A percentile compares a stretch with the other conserved stretches of the same genome.
Evolutionary conservation across 495 filamentous ascomycete genomes (phyloP).

Genomic region (Hypoxylon trugodes): DNA sequence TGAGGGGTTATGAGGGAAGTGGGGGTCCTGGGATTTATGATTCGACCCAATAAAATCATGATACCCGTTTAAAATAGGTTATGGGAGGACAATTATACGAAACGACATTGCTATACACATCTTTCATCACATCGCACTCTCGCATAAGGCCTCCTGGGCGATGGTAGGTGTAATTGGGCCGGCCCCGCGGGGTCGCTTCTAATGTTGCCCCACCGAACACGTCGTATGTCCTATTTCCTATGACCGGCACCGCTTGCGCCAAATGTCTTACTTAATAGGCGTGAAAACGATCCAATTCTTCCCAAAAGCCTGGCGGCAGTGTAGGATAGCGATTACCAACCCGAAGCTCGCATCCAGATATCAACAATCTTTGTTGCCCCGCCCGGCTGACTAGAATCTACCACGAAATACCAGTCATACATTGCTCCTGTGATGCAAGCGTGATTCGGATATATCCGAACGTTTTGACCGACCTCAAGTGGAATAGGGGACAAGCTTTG

Average conservation of each 20-base stretch:
- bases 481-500: background rate
- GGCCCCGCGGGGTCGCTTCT: too few relatives aligned
- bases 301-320: too few relatives aligned
- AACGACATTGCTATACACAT: background rate
- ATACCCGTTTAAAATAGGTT: background rate
- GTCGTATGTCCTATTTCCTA: too few relatives aligned
- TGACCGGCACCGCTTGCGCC: too few relatives aligned
- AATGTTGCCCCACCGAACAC: too few relatives aligned
- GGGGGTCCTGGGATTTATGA: background rate
- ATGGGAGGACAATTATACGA: background rate
- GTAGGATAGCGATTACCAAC: background rate
- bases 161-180: background rate
- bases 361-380: background rate
- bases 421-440: background rate
- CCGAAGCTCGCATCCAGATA: conserved; percentile 2
- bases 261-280: background rate
- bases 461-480: background rate
- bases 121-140: background rate
- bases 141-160: background rate
- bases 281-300: too few relatives aligned
- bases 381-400: background rate
- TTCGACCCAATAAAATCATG: background rate
- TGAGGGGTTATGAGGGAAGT: background rate
- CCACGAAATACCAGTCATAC: conserved; percentile 3
- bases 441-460: conserved; percentile 1